Evolutionary conservation across 371 early-diverging fungal species (phyloP), one percentile per base, ranked within the genome.

Genomic region (Saksenaea vasiformis): DNA sequence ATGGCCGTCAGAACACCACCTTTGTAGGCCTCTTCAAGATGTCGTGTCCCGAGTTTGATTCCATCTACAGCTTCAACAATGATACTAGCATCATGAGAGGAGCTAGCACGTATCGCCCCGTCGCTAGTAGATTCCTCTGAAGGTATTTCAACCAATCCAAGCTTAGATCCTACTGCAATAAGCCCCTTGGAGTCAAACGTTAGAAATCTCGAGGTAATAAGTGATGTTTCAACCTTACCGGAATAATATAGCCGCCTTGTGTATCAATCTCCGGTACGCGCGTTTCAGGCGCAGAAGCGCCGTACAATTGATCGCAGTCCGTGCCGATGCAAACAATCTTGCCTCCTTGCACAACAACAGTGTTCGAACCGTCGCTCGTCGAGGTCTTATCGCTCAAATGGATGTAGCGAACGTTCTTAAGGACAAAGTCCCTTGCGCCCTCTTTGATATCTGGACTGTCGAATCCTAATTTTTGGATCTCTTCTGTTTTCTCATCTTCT

Each of bases 91-190:
- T 78, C 66, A 9, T 54, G 43, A 35, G 70, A 63, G 19, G 44
- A 53, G 26, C 63, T 36, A 26, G 73, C 27, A 11, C 47, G 35
- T 5, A 62, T 68, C 9, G 24, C 19, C n/a, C 87, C 87, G 71
- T 85, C 85, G 19, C 80, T 71, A 28, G 87, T 87, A 8, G 64
- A 37, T 7, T 62, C 66, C 56, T 88, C 89, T 10, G 69, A 65
- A 31, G 54, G 61, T 58, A 88, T 86, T 65, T 87, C 89, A 31
- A 71, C 58, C 28, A 85, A 56, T 5, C 89, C 89, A 28, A 88
- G 71, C 22, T 61, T 66, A 2, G 86, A 76, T 8, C 77, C 77
- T 53, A 76, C 79, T n/a, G 75, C 75, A 28, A 85, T 64, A 62
- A 87, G 55, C 7, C 76, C 74, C 73, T 70, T 19, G 3, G 4